Conservation (phyloP, 257 asterid species). For the Buddleja alternifolia region DNA sequence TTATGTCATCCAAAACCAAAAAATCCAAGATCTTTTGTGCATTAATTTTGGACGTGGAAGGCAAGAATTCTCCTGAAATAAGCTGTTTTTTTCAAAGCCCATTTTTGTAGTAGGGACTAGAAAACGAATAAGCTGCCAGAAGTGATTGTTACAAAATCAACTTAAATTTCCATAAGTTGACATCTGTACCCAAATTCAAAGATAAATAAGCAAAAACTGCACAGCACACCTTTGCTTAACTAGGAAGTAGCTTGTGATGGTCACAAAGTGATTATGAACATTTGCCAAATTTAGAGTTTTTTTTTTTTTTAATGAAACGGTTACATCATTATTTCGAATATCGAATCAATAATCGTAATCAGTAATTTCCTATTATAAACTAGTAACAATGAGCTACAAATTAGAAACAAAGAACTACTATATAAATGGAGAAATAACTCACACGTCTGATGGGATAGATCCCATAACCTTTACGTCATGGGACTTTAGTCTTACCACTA, state of each 20-base stretch:
- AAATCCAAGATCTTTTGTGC: background rate
- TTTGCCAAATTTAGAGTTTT: background rate
- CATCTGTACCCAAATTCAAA: conserved; percentile 1
- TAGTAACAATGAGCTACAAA: no score
- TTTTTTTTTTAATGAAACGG: no score
- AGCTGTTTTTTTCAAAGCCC: background rate
- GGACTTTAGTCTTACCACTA: no score
- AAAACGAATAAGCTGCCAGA: conserved; percentile 12
- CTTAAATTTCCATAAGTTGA: conserved; percentile 13
- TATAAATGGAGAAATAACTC: no score
- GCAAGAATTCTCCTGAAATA: background rate
- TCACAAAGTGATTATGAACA: background rate
- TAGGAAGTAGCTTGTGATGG: conserved; percentile 24
- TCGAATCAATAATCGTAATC: no score
- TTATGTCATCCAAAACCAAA: background rate
- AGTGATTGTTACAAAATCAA: no score
- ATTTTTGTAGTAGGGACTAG: conserved; percentile 8
- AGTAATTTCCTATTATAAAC: no score
- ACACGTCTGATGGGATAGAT: no score
- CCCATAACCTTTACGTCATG: no score
- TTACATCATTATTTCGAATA: no score
- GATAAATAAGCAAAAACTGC: conserved; percentile 19
- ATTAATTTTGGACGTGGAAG: conserved; percentile 5
- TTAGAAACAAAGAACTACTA: no score
- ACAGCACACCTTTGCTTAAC: conserved; percentile 23